phyloP scores from a whole-genome alignment of 2,329 filamentous ascomycete species.

The Tolypocladium tundrense region DNA sequence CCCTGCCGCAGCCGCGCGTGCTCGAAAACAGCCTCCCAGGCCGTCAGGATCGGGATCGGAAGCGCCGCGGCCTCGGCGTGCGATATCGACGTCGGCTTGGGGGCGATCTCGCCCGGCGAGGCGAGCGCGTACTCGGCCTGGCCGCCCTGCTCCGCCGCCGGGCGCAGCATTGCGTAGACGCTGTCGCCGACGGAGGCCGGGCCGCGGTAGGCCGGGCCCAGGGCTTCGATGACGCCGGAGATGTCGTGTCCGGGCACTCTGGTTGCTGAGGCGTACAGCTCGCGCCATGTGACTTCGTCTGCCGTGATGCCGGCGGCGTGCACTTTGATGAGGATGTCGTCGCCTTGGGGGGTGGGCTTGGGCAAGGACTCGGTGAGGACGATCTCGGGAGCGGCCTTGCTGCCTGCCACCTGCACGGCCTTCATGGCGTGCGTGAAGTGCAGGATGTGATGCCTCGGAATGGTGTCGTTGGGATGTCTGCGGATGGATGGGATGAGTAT shows the following conservation, averaged over 20 bases:
- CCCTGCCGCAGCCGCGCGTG: conserved; percentile 8
- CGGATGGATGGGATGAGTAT: neutral
- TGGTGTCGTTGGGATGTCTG: neutral
- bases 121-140: conserved; percentile 18
- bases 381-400: conserved; percentile 9
- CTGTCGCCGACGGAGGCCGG: conserved; percentile 7
- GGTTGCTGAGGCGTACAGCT: conserved; percentile 15
- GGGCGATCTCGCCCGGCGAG: conserved; percentile 5
- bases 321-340: conserved; percentile 19
- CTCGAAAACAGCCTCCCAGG: conserved; percentile 15
- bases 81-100: conserved; percentile 11
- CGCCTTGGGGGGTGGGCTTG: conserved; percentile 6
- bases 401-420: conserved; percentile 20
- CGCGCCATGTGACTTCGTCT: conserved; percentile 23
- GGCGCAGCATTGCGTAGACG: conserved; percentile 17
- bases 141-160: conserved; percentile 9
- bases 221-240: conserved; percentile 17
- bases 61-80: conserved; percentile 17
- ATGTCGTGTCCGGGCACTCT: conserved; percentile 25
- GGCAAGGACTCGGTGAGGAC: conserved; percentile 6
- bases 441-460: neutral
- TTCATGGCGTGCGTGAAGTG: conserved; percentile 13
- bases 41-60: conserved; percentile 20
- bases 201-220: conserved; percentile 15
- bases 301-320: conserved; percentile 22